These are phyloP conservation scores for Rubia peregrina DNA, from an alignment of 305 asterid genomes.

Conservation along the genomic window DNA sequence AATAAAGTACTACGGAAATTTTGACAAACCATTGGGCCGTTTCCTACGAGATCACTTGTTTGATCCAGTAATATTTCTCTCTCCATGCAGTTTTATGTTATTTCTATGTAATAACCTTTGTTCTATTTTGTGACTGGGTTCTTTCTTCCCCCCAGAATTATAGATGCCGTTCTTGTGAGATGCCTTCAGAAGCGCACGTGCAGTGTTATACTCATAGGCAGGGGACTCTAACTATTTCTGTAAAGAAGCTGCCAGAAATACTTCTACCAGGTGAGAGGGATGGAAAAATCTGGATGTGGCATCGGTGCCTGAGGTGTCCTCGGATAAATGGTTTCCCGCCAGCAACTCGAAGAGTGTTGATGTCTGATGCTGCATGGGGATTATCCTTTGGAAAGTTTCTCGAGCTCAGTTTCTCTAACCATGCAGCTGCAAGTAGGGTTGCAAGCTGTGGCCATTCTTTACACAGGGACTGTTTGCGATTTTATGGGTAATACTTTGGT, in stretches of 20 bases:
- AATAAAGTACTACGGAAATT: slow-evolving; percentile 79
- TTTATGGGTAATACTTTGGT: slow-evolving; percentile 68
- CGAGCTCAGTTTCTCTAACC: slow-evolving; percentile 97
- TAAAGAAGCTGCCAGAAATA: slow-evolving; percentile 73
- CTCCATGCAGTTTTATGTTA: not conserved
- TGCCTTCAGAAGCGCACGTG: slow-evolving; percentile 97
- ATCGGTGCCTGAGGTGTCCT: slow-evolving; percentile 93
- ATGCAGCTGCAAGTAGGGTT: slow-evolving; percentile 99
- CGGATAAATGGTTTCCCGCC: slow-evolving; percentile 82
- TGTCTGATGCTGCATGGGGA: slow-evolving; percentile 99
- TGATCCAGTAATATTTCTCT: slow-evolving; percentile 59
- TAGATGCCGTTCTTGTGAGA: slow-evolving; percentile 75
- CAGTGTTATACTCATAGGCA: slow-evolving; percentile 95
- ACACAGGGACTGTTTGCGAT: slow-evolving; percentile 94
- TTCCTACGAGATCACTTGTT: slow-evolving; percentile 83
- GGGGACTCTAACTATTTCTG: slow-evolving; percentile 89
- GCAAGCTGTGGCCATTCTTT: slow-evolving; percentile 97
- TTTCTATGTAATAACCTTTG: not conserved
- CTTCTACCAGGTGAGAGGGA: slow-evolving; percentile 73
- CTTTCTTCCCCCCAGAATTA: slow-evolving; percentile 43
- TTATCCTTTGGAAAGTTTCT: slow-evolving; percentile 94
- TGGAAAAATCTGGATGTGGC: slow-evolving; percentile 99
- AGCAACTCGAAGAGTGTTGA: slow-evolving; percentile 82
- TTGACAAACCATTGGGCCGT: slow-evolving; percentile 94
- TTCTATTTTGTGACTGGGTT: slow-evolving; percentile 18